Percentiles rank a stretch among this genome's conserved stretches.
Conservation (phyloP, 78 protist genomes). For the Bodo saltans region DNA sequence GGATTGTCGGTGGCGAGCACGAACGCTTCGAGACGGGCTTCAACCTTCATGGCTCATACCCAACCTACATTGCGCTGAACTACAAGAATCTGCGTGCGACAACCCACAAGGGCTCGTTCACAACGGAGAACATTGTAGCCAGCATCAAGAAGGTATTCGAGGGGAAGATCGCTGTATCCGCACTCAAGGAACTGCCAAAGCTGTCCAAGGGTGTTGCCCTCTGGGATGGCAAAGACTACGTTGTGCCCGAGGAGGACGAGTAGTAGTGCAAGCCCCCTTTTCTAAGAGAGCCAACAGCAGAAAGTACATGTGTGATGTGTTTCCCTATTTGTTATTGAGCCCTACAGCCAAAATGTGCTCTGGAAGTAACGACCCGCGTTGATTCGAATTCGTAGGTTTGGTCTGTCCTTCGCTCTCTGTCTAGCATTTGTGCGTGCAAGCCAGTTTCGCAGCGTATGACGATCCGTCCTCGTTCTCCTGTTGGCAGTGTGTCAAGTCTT, state of each 20-base stretch:
- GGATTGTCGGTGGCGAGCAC: conserved; percentile 16
- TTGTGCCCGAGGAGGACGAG: neutral
- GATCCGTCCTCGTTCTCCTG: too few relatives aligned
- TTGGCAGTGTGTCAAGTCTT: too few relatives aligned
- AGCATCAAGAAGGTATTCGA: neutral
- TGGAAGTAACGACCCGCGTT: too few relatives aligned
- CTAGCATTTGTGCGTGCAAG: too few relatives aligned
- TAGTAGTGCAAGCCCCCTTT: too few relatives aligned
- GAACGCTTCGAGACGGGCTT: neutral
- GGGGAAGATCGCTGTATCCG: neutral
- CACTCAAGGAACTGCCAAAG: neutral
- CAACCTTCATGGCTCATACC: neutral
- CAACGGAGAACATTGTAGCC: neutral
- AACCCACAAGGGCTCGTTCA: conserved; percentile 6
- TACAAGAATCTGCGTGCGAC: neutral
- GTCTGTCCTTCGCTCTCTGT: too few relatives aligned
- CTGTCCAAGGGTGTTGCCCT: neutral
- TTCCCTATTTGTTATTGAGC: too few relatives aligned
- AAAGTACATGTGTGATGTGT: too few relatives aligned
- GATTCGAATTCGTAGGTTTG: too few relatives aligned
- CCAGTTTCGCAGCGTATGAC: too few relatives aligned
- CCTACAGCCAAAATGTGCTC: too few relatives aligned
- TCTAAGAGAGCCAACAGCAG: too few relatives aligned
- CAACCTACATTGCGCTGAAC: conserved; percentile 20
- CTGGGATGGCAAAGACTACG: conserved; percentile 40